These are phyloP conservation scores for Xerocomellus chrysenteron DNA, from an alignment of 768 basidiomycete species.

Conservation along the genomic window DNA sequence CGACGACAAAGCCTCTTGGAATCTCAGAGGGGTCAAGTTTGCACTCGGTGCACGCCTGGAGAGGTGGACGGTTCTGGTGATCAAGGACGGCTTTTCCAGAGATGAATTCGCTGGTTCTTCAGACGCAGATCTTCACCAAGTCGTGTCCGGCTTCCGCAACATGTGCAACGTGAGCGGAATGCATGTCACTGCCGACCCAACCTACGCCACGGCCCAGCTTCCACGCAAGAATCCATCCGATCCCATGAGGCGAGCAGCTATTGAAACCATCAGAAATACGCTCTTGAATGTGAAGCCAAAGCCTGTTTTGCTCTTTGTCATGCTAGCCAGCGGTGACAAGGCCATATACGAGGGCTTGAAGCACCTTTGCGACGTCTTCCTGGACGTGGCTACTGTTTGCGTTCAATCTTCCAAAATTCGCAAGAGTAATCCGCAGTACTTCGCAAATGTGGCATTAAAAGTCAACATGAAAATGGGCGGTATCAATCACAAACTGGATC, in stretches of 20 bases:
- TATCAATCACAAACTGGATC: constrained; percentile 48
- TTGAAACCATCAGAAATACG: constrained; percentile 41
- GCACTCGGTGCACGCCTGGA: constrained; percentile 51
- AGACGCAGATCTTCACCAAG: constrained; percentile 52
- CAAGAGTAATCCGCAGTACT: constrained; percentile 57
- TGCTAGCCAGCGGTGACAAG: constrained; percentile 47
- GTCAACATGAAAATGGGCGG: constrained; percentile 58
- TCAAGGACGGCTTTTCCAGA: constrained; percentile 54
- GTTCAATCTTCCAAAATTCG: constrained; percentile 71
- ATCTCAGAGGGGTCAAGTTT: constrained; percentile 58
- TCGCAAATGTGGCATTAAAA: constrained; percentile 55
- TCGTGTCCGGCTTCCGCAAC: constrained; percentile 51
- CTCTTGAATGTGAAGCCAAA: constrained; percentile 42
- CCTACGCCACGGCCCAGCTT: constrained; percentile 41
- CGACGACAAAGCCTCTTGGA: constrained; percentile 52
- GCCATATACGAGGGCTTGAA: constrained; percentile 53
- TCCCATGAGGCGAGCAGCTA: constrained; percentile 51
- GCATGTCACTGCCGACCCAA: constrained; percentile 37
- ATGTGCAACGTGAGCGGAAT: constrained; percentile 72
- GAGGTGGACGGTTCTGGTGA: constrained; percentile 69
- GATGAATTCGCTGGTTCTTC: constrained; percentile 56
- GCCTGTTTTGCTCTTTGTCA: constrained; percentile 45
- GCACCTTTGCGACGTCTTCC: constrained; percentile 48
- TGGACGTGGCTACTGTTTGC: constrained; percentile 63
- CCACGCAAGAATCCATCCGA: constrained; percentile 54